Evolutionary conservation across 202 grass and related monocot genomes (phyloP), one percentile per base, ranked within the genome.

Genomic region (Elaeis oleifera): DNA sequence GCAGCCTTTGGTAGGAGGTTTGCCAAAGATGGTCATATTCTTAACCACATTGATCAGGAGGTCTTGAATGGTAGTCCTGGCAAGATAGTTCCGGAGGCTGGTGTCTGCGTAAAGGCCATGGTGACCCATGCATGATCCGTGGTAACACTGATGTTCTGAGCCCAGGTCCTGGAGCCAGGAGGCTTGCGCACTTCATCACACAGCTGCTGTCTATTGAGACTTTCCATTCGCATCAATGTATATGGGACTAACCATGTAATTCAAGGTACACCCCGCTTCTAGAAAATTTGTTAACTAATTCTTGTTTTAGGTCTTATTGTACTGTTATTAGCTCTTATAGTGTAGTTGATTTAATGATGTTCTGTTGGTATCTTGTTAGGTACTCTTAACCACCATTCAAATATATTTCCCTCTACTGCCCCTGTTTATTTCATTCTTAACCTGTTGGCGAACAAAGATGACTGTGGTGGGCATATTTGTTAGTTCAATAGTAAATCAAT

Each of bases 11-110:
- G 79, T 1, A 77, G 65, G 1, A 71, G 68, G 55, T 96, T 97
- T 48, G 21, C 74, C n/a, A 89, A 80, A 74, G 84, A 78, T 14
- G 80, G 89, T 71, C 82, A 68, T 49, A 61, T 82, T 36, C 81
- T 97, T 11, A 78, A 79, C 50, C 79, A 60, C 76, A 89, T 97
- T 53, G 94, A 97, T 16, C 59, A 64, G 17, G 77, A 92, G 51
- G 83, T 89, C 62, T 70, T 97, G 22, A 74, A 61, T 22, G 58
- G 79, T 0, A 21, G 16, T 32, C 59, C 74, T 58, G 83, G 64
- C 9, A 77, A 76, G 62, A 69, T 82, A 18, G 74, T 85, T n/a
- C 85, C 79, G 94, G 94, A 20, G 94, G 88, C 5, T 97, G 94
- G 88, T 97, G 88, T 71, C 64, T 97, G 56, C 88, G 85, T 84